Conservation (phyloP, 179 eudicot genomes). For the Beta corolliflora region DNA sequence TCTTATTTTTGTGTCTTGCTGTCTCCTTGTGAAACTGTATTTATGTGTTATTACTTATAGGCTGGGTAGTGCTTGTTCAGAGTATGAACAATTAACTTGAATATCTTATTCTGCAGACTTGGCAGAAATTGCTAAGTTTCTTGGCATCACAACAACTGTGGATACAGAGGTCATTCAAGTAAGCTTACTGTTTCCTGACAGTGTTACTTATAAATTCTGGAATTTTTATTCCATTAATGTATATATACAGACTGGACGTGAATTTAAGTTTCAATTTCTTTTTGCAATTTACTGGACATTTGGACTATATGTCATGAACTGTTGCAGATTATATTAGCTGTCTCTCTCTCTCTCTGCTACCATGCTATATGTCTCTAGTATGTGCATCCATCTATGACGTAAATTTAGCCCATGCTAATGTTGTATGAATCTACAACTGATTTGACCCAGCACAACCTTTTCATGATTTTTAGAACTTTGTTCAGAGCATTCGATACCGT, state of each 20-base stretch:
- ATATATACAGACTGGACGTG: too few species aligned
- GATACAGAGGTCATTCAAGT: slow-evolving; percentile 94
- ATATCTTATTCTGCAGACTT: slow-evolving; percentile 55
- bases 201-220: not conserved
- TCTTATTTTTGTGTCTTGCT: not conserved
- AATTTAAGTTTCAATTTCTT: too few species aligned
- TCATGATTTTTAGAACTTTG: not conserved
- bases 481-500: not conserved
- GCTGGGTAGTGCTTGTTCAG: not conserved
- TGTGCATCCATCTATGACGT: too few species aligned
- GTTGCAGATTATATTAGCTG: too few species aligned
- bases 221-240: too few species aligned
- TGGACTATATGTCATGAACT: too few species aligned
- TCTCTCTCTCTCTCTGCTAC: too few species aligned
- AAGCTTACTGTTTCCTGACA: slow-evolving; percentile 31
- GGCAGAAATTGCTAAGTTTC: slow-evolving; percentile 96
- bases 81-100: not conserved
- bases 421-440: too few species aligned
- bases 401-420: too few species aligned
- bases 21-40: not conserved
- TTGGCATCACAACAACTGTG: slow-evolving; percentile 78
- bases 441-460: too few species aligned
- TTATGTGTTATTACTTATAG: not conserved
- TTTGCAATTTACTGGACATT: too few species aligned
- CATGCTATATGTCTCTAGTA: too few species aligned